phyloP scores from a whole-genome alignment of 805 yeast genomes.

The Suhomyces xylopsoci region DNA sequence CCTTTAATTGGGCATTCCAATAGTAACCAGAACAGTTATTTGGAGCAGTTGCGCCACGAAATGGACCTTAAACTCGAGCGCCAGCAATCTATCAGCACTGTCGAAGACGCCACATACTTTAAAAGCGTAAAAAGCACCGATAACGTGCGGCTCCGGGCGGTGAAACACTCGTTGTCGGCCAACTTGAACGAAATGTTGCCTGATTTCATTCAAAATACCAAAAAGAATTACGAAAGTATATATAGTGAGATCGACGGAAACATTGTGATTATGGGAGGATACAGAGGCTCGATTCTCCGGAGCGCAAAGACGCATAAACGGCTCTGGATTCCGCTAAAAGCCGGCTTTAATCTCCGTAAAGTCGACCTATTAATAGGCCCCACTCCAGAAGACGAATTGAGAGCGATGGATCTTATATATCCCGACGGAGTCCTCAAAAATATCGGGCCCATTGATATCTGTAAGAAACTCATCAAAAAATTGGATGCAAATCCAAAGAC shows the following conservation, averaged over 20 bases:
- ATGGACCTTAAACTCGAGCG: conserved; percentile 44
- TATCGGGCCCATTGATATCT: conserved; percentile 84
- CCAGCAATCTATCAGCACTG: conserved; percentile 55
- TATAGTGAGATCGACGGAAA: conserved; percentile 72
- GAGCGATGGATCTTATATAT: conserved; percentile 49
- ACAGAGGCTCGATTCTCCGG: conserved; percentile 75
- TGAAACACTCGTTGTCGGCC: conserved; percentile 58
- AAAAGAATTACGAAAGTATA: conserved; percentile 37
- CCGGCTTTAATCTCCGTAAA: conserved; percentile 72
- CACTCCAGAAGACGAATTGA: conserved; percentile 60
- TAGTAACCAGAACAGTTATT: conserved; percentile 8
- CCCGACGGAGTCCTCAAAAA: conserved; percentile 79
- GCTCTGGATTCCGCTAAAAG: conserved; percentile 85
- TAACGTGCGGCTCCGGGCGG: conserved; percentile 66
- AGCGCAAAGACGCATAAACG: conserved; percentile 62
- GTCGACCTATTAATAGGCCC: conserved; percentile 75
- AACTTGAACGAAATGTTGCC: conserved; percentile 44
- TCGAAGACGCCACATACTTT: conserved; percentile 62
- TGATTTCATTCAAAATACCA: conserved; percentile 19
- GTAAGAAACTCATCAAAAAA: conserved; percentile 55
- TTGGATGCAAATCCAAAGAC: conserved; percentile 55
- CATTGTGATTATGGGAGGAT: conserved; percentile 80
- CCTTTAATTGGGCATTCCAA: conserved; percentile 15
- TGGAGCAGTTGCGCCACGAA: conserved; percentile 22
- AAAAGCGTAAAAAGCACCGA: conserved; percentile 55